Evolutionary conservation across 352 stramenopile species (phyloP).

Genomic region (Plasmopara muralis): DNA sequence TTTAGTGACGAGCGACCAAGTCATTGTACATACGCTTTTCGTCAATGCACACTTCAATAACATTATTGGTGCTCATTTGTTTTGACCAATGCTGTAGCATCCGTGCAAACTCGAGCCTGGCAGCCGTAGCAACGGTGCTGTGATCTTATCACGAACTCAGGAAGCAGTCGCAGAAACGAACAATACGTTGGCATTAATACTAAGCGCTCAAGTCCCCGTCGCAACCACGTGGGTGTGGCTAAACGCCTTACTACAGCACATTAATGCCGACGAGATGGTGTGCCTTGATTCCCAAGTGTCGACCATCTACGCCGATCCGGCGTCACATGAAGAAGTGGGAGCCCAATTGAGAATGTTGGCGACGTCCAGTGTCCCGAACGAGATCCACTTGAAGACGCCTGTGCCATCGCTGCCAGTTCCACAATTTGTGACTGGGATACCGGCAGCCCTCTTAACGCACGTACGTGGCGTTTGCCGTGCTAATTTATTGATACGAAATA

Average conservation of each 20-base stretch:
- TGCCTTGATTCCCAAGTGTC: conserved; percentile 57
- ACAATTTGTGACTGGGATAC: conserved; percentile 44
- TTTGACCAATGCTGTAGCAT: conserved; percentile 10
- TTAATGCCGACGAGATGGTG: conserved; percentile 40
- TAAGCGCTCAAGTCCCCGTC: conserved; percentile 36
- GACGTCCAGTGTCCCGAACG: conserved; percentile 26
- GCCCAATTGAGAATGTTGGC: conserved; percentile 43
- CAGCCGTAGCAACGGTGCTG: background rate
- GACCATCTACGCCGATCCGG: conserved; percentile 43
- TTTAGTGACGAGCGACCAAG: conserved; percentile 46
- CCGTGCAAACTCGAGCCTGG: conserved; percentile 15
- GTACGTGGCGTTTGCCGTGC: conserved; percentile 15
- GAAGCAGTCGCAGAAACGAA: conserved; percentile 24
- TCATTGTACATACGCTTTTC: conserved; percentile 21
- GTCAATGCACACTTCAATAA: background rate
- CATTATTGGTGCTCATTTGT: too few species aligned
- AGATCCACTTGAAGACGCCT: conserved; percentile 17
- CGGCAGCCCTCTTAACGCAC: conserved; percentile 52
- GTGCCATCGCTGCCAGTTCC: conserved; percentile 47
- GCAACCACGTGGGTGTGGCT: conserved; percentile 47
- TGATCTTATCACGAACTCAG: conserved; percentile 40
- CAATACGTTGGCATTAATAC: conserved; percentile 34
- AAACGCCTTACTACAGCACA: conserved; percentile 30
- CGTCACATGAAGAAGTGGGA: conserved; percentile 16
- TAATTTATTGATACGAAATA: background rate